These are phyloP conservation scores for Chaetomium olivaceum DNA, from an alignment of 2,329 filamentous ascomycete genomes.

Conservation along the genomic window DNA sequence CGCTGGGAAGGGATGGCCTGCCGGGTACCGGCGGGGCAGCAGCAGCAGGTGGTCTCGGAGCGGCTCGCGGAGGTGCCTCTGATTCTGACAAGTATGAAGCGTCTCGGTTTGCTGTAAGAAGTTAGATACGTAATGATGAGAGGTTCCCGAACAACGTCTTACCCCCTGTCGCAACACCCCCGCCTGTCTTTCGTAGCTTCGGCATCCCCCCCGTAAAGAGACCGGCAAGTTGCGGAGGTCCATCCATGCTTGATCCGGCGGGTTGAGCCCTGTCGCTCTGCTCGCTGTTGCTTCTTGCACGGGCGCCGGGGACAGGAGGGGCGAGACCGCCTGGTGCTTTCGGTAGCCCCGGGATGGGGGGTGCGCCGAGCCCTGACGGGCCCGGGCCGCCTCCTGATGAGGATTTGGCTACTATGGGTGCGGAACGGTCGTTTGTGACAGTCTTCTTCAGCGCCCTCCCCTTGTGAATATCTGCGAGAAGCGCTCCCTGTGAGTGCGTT, in stretches of 20 bases:
- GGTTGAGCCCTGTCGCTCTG: constrained; percentile 54
- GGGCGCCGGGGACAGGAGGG: constrained; percentile 64
- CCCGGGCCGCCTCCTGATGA: constrained; percentile 52
- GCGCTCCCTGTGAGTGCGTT: constrained; percentile 64
- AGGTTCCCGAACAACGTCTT: constrained; percentile 30
- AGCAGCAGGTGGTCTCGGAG: constrained; percentile 57
- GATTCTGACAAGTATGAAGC: constrained; percentile 80
- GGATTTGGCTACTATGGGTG: constrained; percentile 65
- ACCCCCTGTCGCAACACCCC: constrained; percentile 74
- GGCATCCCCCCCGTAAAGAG: constrained; percentile 94
- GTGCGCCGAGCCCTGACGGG: constrained; percentile 69
- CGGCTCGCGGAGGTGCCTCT: constrained; percentile 58
- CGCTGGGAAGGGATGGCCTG: constrained; percentile 52
- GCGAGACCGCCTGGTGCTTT: constrained; percentile 65
- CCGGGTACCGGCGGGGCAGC: constrained; percentile 62
- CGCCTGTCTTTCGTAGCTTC: constrained; percentile 85
- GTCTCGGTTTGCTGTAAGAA: constrained; percentile 57
- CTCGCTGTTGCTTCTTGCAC: constrained; percentile 84
- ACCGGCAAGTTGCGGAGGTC: constrained; percentile 79
- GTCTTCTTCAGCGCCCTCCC: constrained; percentile 79
- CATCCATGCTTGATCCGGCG: constrained; percentile 48
- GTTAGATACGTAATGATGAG: constrained; percentile 27
- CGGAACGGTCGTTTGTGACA: constrained; percentile 89
- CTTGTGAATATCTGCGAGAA: constrained; percentile 85
- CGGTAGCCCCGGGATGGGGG: constrained; percentile 70